Base-by-base conservation (phyloP, 2,329 filamentous ascomycete genomes). In the Beauveria sp. region DNA sequence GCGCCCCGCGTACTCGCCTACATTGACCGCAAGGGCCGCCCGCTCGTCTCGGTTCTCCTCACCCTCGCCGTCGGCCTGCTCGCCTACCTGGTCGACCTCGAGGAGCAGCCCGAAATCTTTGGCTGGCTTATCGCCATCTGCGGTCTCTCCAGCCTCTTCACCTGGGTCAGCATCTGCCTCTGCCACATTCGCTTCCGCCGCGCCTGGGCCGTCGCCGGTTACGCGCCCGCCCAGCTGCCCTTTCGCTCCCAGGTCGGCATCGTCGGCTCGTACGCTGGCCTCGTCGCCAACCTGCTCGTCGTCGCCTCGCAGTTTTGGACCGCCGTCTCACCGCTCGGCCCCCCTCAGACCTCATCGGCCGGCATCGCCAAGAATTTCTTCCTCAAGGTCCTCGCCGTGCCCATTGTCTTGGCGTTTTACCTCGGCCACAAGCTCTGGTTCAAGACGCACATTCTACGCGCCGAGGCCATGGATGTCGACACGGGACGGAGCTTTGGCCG, bases 121-220 rank as follows among this genome's bases (percentile, higher is more conserved):
- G 77, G 81, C 68, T 88, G 85, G 85, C 79, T 88, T 7, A 77
- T 83, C 26, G 81, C 85, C 20, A 75, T 88, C 20, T 86, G 84
- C 2, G 84, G 83, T 64, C 79, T 88, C 6, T 80, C 81, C 18
- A 80, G 82, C 54, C 80, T 88, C 63, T 87, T 86, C 72, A 83
- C 84, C 45, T 90, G 88, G 88, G 83, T 80, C 58, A 88, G 87
- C 65, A 91, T 95, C 71, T 93, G 89, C 72, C 76, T 93, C 5
- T 81, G 86, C 6, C 90, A 95, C 74, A 92, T 95, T 69, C 89
- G 90, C 48, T 96, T 95, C 81, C 88, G 91, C 64, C 75, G 60
- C 46, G 60, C 60, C 60, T 63, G 62, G 62, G 49, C 49, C 20
- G 10, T 54, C 12, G 58, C 62, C 42, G 88, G 87, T 53, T 86